Evolutionary conservation across 495 filamentous ascomycete species (phyloP).

Genomic region (Penicillium verhagenii): DNA sequence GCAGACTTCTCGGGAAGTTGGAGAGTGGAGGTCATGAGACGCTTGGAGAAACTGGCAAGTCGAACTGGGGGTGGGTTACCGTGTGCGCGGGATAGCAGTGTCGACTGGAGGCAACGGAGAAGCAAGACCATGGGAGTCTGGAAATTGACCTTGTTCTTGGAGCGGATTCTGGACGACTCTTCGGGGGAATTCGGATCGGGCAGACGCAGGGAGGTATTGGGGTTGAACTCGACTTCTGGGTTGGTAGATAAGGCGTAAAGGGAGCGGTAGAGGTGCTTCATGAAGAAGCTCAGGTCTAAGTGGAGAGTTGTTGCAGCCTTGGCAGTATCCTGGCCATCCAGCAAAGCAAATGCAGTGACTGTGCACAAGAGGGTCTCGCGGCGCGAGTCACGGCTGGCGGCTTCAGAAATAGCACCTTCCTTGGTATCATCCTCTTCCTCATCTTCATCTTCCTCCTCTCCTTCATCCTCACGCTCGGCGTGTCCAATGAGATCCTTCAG

Average conservation of each 20-base stretch:
- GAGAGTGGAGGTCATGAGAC: conserved; percentile 74
- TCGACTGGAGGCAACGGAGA: conserved; percentile 75
- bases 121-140: conserved; percentile 90
- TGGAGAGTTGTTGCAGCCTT: conserved; percentile 65
- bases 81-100: conserved; percentile 54
- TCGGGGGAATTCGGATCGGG: conserved; percentile 62
- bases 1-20: conserved; percentile 88
- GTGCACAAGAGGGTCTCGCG: conserved; percentile 92
- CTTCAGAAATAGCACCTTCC: conserved; percentile 27
- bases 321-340: conserved; percentile 79
- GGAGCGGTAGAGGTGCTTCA: conserved; percentile 82
- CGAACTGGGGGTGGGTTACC: conserved; percentile 69
- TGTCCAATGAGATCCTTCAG: conserved; percentile 84
- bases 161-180: conserved; percentile 22
- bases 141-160: conserved; percentile 76
- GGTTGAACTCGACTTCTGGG: conserved; percentile 79
- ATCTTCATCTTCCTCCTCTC: conserved; percentile 32
- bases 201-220: conserved; percentile 73
- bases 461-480: conserved; percentile 51
- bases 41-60: conserved; percentile 91
- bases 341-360: conserved; percentile 88
- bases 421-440: conserved; percentile 42
- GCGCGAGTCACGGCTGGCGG: conserved; percentile 59
- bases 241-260: conserved; percentile 75
- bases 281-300: conserved; percentile 93